Evolutionary conservation across 1,284 basidiomycete species (phyloP).

Genomic region (Rhodotorula sp.): DNA sequence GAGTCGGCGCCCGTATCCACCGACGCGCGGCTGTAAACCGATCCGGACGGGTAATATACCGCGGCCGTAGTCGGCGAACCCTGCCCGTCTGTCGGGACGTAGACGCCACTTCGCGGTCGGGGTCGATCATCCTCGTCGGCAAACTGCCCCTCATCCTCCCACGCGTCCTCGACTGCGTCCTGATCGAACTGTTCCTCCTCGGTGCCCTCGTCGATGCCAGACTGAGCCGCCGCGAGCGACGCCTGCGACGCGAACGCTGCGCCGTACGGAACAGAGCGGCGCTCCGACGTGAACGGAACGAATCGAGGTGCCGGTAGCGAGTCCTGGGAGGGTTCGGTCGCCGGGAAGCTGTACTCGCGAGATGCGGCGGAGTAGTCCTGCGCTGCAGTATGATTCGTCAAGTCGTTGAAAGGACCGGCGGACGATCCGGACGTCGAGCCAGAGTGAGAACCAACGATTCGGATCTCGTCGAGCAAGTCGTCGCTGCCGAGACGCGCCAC

Average conservation of each 20-base stretch:
- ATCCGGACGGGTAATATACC: slow-evolving; percentile 19
- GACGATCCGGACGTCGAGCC: slow-evolving; percentile 4
- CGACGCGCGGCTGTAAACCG: slow-evolving; percentile 2
- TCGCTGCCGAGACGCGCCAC: slow-evolving; percentile 7
- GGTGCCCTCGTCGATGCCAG: not conserved
- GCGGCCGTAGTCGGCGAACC: slow-evolving; percentile 27
- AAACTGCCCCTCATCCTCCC: slow-evolving; percentile 13
- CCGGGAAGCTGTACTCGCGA: not conserved
- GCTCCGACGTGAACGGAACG: slow-evolving; percentile 20
- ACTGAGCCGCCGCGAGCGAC: slow-evolving; percentile 16
- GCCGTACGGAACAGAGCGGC: slow-evolving; percentile 7
- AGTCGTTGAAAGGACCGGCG: not conserved
- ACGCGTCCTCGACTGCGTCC: slow-evolving; percentile 33
- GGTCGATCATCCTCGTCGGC: not conserved
- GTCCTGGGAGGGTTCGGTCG: slow-evolving; percentile 7
- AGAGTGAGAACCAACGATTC: slow-evolving; percentile 22
- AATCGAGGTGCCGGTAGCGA: slow-evolving; percentile 18
- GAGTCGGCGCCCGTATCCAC: slow-evolving; percentile 3
- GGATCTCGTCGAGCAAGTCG: slow-evolving; percentile 13
- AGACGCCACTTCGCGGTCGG: slow-evolving; percentile 27
- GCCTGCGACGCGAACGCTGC: slow-evolving; percentile 17
- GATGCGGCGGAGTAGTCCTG: not conserved
- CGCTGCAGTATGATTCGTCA: not conserved
- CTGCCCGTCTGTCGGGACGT: slow-evolving; percentile 15
- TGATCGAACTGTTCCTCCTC: slow-evolving; percentile 3